Evolutionary conservation across 345 rosid species (phyloP).

Genomic region (Geranium brycei): DNA sequence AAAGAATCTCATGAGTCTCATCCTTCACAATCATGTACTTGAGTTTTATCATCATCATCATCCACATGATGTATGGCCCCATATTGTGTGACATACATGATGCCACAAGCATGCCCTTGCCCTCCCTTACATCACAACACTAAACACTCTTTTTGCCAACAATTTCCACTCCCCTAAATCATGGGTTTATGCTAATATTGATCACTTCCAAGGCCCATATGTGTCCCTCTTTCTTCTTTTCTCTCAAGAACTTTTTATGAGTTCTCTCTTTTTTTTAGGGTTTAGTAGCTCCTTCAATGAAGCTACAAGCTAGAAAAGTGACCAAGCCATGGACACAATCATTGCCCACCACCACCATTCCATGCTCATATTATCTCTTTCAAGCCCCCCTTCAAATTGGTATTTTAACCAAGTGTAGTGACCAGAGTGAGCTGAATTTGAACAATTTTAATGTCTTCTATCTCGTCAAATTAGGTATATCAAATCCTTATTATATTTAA

Average conservation of each 20-base stretch:
- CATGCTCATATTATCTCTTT: background rate
- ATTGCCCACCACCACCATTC: background rate
- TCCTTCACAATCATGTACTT: background rate
- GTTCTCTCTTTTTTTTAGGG: too few relatives aligned
- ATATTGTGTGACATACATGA: background rate
- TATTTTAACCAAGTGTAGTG: background rate
- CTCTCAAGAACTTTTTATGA: too few relatives aligned
- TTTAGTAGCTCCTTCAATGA: background rate
- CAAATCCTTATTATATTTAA: too few relatives aligned
- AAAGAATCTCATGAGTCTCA: background rate
- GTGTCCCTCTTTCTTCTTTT: too few relatives aligned
- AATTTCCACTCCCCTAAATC: background rate
- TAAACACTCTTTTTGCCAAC: background rate
- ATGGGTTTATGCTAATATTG: background rate
- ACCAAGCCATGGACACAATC: background rate
- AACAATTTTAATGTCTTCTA: too few relatives aligned
- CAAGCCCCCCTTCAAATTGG: background rate
- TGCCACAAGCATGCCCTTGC: too few relatives aligned
- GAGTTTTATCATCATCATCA: background rate
- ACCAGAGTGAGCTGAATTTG: too few relatives aligned
- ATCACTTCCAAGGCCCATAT: too few relatives aligned
- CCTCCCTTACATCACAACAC: background rate
- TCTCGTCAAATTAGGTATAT: too few relatives aligned
- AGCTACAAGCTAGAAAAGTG: background rate
- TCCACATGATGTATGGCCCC: background rate